Conservation (phyloP, 768 basidiomycete species). For the Hemileccinum impolitum region DNA sequence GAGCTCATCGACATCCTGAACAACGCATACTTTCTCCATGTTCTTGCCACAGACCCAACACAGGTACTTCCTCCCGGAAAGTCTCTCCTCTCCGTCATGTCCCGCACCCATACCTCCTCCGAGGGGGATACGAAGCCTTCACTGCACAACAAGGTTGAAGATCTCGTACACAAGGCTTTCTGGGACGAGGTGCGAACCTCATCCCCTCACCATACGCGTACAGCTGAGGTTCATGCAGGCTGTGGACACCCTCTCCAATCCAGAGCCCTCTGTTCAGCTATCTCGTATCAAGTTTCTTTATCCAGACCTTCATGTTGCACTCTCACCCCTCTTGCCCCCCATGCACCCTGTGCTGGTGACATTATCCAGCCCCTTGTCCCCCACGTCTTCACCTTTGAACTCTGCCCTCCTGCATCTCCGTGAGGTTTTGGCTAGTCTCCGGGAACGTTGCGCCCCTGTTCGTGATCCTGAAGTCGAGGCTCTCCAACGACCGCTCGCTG, state of each 20-base stretch:
- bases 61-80: slow-evolving; percentile 69
- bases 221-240: slow-evolving; percentile 43
- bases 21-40: slow-evolving; percentile 61
- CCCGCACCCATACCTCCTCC: slow-evolving; percentile 20
- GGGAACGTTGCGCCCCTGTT: slow-evolving; percentile 63
- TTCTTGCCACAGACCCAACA: slow-evolving; percentile 60
- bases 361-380: slow-evolving; percentile 58
- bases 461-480: slow-evolving; percentile 54
- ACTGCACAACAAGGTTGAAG: slow-evolving; percentile 47
- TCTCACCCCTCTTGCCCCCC: slow-evolving; percentile 58
- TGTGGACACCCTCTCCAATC: slow-evolving; percentile 49
- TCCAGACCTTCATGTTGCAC: slow-evolving; percentile 46
- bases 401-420: slow-evolving; percentile 53
- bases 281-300: slow-evolving; percentile 56
- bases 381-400: slow-evolving; percentile 64
- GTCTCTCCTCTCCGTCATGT: slow-evolving; percentile 64
- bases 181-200: slow-evolving; percentile 62
- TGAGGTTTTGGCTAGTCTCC: slow-evolving; percentile 50
- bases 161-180: slow-evolving; percentile 58
- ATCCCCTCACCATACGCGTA: slow-evolving; percentile 4
- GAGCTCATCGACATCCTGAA: slow-evolving; percentile 58
- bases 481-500: slow-evolving; percentile 36
- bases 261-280: slow-evolving; percentile 57
- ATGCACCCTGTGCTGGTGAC: slow-evolving; percentile 47
- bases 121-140: slow-evolving; percentile 25